phyloP scores from a whole-genome alignment of 2,329 filamentous ascomycete genomes.

The Escovopsis sp. region DNA sequence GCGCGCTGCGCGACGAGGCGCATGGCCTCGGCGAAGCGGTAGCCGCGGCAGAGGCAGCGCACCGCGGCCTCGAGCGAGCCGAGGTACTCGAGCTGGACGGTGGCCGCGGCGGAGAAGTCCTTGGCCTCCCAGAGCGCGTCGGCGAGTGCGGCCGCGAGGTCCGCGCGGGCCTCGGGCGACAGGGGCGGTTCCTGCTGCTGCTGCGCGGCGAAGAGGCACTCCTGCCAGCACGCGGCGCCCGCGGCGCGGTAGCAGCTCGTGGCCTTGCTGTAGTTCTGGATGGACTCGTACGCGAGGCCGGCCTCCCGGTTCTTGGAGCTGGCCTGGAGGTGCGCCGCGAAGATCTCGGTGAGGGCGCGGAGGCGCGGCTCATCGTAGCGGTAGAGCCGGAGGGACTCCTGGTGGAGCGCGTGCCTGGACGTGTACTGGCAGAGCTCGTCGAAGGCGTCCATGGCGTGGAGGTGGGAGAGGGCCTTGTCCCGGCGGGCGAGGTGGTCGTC shows the following conservation, averaged over 20 bases:
- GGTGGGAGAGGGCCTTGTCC: conserved; percentile 60
- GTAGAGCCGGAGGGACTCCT: conserved; percentile 62
- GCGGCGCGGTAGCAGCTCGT: conserved; percentile 73
- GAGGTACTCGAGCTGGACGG: conserved; percentile 71
- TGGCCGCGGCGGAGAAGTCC: conserved; percentile 67
- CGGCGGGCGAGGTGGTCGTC: conserved; percentile 74
- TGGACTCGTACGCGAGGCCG: conserved; percentile 79
- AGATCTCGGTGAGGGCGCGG: conserved; percentile 55
- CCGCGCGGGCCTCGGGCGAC: conserved; percentile 41
- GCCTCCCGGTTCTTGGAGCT: conserved; percentile 73
- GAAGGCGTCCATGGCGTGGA: conserved; percentile 60
- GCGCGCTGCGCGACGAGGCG: conserved; percentile 52
- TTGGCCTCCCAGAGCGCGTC: conserved; percentile 72
- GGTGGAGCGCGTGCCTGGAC: conserved; percentile 66
- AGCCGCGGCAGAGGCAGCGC: conserved; percentile 71
- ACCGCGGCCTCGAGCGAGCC: conserved; percentile 54
- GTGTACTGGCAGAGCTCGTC: conserved; percentile 67
- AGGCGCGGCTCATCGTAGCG: conserved; percentile 62
- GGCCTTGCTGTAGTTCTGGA: conserved; percentile 58
- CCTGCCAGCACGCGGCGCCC: conserved; percentile 67
- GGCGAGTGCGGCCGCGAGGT: conserved; percentile 60
- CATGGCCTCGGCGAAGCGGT: conserved; percentile 78
- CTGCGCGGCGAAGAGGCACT: conserved; percentile 68
- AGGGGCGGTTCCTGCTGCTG: conserved; percentile 45
- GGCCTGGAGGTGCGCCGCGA: conserved; percentile 62